Evolutionary conservation across 202 grass and related monocot genomes (phyloP), one percentile per base, ranked within the genome.

Genomic region (Setaria viridis): DNA sequence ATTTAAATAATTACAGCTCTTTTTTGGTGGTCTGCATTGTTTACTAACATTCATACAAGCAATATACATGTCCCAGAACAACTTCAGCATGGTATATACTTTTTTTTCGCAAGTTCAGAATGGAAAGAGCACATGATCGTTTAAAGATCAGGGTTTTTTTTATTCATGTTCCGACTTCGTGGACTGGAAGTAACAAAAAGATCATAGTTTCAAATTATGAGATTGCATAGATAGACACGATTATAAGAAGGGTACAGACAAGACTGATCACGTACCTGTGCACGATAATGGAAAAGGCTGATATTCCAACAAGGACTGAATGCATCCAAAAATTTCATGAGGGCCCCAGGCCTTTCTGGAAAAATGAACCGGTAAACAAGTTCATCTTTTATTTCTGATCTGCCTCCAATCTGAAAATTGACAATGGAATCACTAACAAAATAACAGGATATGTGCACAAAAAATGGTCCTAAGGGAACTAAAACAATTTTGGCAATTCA

Each of bases 281-380:
- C 90, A 86, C 93, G 91, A 85, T 96, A 99, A 88, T 99, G 96
- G 77, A 99, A 99, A 77, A 96, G 91, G 87, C 96, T 99, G 68
- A 99, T 99, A 62, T 99, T 96, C 96, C 96, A 99, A 21, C 93
- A 76, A 25, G 96, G 96, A 73, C 96, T 96, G 10, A 93, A 85
- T 11, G 84, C 55, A 51, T 99, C 96, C 90, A 99, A 91, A 82
- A 99, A 96, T 42, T 94, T 90, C 73, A 93, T 94, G 41, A 99
- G 90, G 77, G 96, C 59, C 66, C 96, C 96, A 8, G 96, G 96
- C 41, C 93, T 92, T 88, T 99, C 96, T 25, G 96, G 93, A 39
- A 99, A 99, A 80, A 96, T 92, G 77, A 99, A 99, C 79, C 92
- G 86, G 78, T 93, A 99, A 82, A 94, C 89, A 57, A 99, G 86